Percentiles rank a stretch among this genome's conserved stretches.
These are phyloP conservation scores for Camellia lanceoleosa DNA, from an alignment of 148 eudicot genomes.

Conservation along the genomic window DNA sequence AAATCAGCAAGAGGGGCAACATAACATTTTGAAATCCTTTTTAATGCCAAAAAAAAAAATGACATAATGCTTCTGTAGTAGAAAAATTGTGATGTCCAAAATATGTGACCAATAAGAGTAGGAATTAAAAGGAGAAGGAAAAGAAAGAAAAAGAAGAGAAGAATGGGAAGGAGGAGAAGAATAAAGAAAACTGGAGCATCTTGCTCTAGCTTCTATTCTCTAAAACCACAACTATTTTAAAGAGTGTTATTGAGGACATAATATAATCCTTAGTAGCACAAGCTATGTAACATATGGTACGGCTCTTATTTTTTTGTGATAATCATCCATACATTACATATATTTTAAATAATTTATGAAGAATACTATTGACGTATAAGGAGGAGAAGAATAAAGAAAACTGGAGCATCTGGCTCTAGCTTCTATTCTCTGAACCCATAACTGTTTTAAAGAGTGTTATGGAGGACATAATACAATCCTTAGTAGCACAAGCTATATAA, in stretches of 20 bases:
- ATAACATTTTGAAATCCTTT: too few relatives aligned
- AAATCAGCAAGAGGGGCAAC: too few relatives aligned
- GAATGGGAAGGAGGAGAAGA: not conserved
- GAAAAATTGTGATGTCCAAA: too few relatives aligned
- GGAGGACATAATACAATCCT: not conserved
- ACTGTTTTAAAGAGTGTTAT: not conserved
- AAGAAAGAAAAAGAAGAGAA: too few relatives aligned
- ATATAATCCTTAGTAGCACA: not conserved
- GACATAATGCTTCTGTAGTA: too few relatives aligned
- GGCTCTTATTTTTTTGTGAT: not conserved
- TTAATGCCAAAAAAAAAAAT: too few relatives aligned
- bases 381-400: not conserved
- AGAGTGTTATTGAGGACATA: not conserved
- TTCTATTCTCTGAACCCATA: not conserved
- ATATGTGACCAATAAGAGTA: not conserved
- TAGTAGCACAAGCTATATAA: not conserved
- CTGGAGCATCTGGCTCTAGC: not conserved
- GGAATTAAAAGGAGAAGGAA: not conserved
- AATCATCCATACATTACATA: not conserved
- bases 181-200: not conserved
- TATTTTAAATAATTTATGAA: slow-evolving; percentile 3
- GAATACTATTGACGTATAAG: not conserved
- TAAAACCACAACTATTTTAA: not conserved
- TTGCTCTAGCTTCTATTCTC: not conserved
- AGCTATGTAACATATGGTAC: too few relatives aligned